These are phyloP conservation scores for Fusarium pseudograminearum DNA, from an alignment of 2,329 filamentous ascomycete genomes.

Conservation along the genomic window DNA sequence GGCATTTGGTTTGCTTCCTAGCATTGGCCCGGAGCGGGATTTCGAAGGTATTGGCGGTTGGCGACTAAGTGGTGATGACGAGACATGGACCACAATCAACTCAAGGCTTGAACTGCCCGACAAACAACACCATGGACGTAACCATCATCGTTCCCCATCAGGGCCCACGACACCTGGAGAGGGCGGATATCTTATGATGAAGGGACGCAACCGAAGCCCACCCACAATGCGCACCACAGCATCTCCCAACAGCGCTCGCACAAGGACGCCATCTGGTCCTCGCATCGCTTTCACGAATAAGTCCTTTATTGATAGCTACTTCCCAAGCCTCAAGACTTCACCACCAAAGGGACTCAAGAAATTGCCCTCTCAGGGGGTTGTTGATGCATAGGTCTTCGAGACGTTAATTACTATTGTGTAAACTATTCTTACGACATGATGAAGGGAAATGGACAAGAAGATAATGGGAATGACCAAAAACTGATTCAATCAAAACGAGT, in stretches of 20 bases:
- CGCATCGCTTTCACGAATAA: slow-evolving; percentile 50
- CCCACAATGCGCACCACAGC: slow-evolving; percentile 45
- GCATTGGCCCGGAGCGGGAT: slow-evolving; percentile 65
- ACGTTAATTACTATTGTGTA: slow-evolving; percentile 5
- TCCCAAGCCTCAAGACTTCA: slow-evolving; percentile 52
- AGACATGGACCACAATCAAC: slow-evolving; percentile 65
- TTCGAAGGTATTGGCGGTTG: slow-evolving; percentile 72
- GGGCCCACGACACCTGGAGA: slow-evolving; percentile 56
- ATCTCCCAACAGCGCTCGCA: slow-evolving; percentile 62
- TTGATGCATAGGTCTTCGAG: slow-evolving; percentile 33
- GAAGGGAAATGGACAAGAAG: slow-evolving; percentile 3
- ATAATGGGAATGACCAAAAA: neutral
- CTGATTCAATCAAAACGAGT: slow-evolving; percentile 5
- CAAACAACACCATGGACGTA: slow-evolving; percentile 52
- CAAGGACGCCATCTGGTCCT: slow-evolving; percentile 61
- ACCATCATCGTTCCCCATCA: slow-evolving; percentile 60
- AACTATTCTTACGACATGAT: slow-evolving; percentile 40
- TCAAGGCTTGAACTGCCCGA: slow-evolving; percentile 64
- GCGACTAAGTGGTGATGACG: slow-evolving; percentile 60
- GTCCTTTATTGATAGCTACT: slow-evolving; percentile 57
- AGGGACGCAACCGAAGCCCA: slow-evolving; percentile 53
- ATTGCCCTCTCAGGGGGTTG: slow-evolving; percentile 31
- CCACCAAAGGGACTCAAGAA: slow-evolving; percentile 52
- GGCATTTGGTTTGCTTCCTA: slow-evolving; percentile 58
- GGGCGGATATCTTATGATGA: slow-evolving; percentile 60